Evolutionary conservation across 495 filamentous ascomycete genomes (phyloP).

Genomic region (Aspergillus conjunctus): DNA sequence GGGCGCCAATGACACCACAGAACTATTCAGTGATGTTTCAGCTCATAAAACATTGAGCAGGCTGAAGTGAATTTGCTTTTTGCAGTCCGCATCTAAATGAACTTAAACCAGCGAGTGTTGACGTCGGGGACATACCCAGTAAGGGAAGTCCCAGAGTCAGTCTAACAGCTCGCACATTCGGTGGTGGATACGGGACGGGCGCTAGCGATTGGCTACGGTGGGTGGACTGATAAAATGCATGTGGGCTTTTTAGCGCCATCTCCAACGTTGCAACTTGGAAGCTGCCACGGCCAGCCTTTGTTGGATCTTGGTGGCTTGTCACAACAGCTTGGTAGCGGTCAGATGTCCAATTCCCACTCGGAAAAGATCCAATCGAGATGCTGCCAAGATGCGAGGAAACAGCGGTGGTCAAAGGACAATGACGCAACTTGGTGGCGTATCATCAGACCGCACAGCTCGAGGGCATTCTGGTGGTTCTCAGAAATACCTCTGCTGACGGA

Average conservation of each 20-base stretch:
- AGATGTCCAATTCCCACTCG: slow-evolving; percentile 8
- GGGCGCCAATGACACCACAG: no score
- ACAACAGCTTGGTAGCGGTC: slow-evolving; percentile 3
- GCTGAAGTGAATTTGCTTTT: no score
- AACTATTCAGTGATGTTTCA: no score
- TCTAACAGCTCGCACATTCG: background rate
- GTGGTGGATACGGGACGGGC: background rate
- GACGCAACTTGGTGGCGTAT: slow-evolving; percentile 16
- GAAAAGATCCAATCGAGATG: background rate
- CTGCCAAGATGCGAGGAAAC: background rate
- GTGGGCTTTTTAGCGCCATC: slow-evolving; percentile 3
- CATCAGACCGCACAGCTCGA: slow-evolving; percentile 6
- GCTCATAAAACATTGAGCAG: no score
- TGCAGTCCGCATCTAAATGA: no score
- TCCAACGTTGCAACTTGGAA: background rate
- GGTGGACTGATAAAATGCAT: background rate
- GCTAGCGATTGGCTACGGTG: background rate
- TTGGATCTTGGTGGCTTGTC: slow-evolving; percentile 4
- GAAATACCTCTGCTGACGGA: no score
- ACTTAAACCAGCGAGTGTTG: no score
- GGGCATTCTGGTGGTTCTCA: background rate
- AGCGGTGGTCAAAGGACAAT: background rate
- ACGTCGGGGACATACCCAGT: no score
- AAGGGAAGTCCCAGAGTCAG: no score
- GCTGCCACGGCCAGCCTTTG: background rate